Evolutionary conservation across 2,329 filamentous ascomycete genomes (phyloP), one percentile per base, ranked within the genome.

Genomic region (Ilyonectria sp.): DNA sequence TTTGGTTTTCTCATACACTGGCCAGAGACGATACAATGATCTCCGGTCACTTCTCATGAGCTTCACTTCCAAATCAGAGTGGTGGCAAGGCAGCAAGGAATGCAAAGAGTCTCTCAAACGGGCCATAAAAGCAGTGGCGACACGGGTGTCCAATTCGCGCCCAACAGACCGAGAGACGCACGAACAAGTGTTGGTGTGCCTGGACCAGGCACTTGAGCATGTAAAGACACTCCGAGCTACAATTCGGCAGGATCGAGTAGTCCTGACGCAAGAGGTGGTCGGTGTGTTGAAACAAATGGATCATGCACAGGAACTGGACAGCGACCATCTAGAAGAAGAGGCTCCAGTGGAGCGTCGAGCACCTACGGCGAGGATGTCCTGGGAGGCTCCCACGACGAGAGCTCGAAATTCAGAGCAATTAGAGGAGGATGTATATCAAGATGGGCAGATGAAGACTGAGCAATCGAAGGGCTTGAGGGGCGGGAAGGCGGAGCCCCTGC

Each of bases 41-140:
- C 68, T 83, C 21, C 66, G 70, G 37, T 71, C 69, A 37, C 67
- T 83, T n/a, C 61, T 83, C 6, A 56, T 57, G 21, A 70, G 63
- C 11, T 82, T 82, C 54, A 75, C 64, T 9, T 75, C 77, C 4
- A 75, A 77, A 61, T 67, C 72, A 19, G 74, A 74, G 50, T 80
- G 78, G 74, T 82, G 81, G 81, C 77, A 80, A n/a, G 79, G 79
- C 10, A 79, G 78, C 54, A 76, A 74, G 40, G 74, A 74, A 40
- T 82, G 80, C 70, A 81, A 82, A 60, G 77, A 80, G 63, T 79
- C 75, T n/a, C 73, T 82, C 71, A 82, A 82, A 67, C 71, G 78
- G 26, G 80, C 79, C 9, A 81, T 82, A 74, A 81, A 81, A 69
- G 73, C 74, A 19, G 68, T 78, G 33, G 76, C 77, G 21, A 71